Evolutionary conservation across 257 asterid species (phyloP), one percentile per base, ranked within the genome.

Genomic region (Solanum gracilifrons): DNA sequence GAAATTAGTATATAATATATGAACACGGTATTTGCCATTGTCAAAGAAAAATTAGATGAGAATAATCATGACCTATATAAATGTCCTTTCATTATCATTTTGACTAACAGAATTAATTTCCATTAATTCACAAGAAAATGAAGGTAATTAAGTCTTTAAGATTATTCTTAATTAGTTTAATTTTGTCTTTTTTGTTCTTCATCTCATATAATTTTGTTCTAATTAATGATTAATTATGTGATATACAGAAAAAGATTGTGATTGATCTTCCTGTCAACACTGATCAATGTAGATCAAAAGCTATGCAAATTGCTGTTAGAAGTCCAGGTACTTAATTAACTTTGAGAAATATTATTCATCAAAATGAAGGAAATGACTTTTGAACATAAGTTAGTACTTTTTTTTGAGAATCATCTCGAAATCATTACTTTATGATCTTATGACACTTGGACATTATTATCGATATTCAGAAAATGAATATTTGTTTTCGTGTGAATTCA

Each of bases 231-330:
- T n/a, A 3, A 25, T 73, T 71, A 31, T 71, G 80, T 39, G 1
- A n/a, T 16, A 18, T 25, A 86, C 76, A 87, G 89, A 73, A 89
- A 89, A 86, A 85, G 76, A 85, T 86, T 82, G 90, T 86, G 7
- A 82, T 86, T 31, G 27, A 76, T 55, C 46, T 86, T 3, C 71
- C 82, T 64, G 13, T 85, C 12, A 15, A 25, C 55, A 83, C 37
- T 39, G 90, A 85, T 23, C 37, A 21, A 23, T 72, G 87, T 55
- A 73, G 86, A 86, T 83, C 92, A 46, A 90, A 72, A 36, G 90
- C 90, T 85, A 87, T 87, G 91, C 74, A 41, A 15, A 66, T 86
- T 46, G 90, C 92, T 41, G 86, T 86, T 5, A 41, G 41, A 18
- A 43, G 32, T 29, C 6, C 79, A 15, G 90, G 92, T 88, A 85